A percentile compares a stretch with the other conserved stretches of the same genome.
Conservation (phyloP, 2,329 filamentous ascomycete species). For the Neoarthrinium moseri region DNA sequence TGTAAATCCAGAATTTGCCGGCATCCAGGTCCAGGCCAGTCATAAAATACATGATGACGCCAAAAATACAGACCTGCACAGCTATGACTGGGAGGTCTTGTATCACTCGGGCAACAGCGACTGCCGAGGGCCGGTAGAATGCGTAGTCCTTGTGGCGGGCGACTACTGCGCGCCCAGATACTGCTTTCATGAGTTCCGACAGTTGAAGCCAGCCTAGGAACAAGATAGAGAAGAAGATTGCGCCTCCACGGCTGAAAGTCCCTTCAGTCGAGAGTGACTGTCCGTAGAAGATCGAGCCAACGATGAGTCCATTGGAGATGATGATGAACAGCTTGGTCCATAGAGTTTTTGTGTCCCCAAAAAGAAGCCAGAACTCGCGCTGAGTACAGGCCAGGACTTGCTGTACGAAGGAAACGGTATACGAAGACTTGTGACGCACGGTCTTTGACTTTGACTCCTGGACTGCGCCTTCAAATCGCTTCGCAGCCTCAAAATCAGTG, state of each 20-base stretch:
- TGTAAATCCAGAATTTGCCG: slow-evolving; percentile 66
- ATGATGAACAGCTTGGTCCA: slow-evolving; percentile 81
- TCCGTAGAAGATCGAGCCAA: slow-evolving; percentile 77
- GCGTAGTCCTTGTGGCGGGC: slow-evolving; percentile 46
- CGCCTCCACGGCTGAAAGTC: slow-evolving; percentile 56
- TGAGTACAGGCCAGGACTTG: slow-evolving; percentile 70
- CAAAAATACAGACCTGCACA: slow-evolving; percentile 65
- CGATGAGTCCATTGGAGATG: slow-evolving; percentile 69
- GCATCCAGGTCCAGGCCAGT: slow-evolving; percentile 65
- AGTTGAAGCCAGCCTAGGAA: slow-evolving; percentile 67
- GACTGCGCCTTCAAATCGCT: slow-evolving; percentile 65
- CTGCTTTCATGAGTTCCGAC: slow-evolving; percentile 75
- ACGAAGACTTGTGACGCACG: slow-evolving; percentile 67
- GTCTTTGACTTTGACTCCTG: slow-evolving; percentile 66
- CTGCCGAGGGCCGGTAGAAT: slow-evolving; percentile 54
- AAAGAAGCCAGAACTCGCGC: slow-evolving; percentile 76
- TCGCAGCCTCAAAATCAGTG: slow-evolving; percentile 59
- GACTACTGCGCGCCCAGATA: slow-evolving; percentile 65
- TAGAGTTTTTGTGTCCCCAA: slow-evolving; percentile 71
- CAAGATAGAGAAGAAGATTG: slow-evolving; percentile 51
- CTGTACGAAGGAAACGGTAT: slow-evolving; percentile 71
- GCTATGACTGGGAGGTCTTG: slow-evolving; percentile 63
- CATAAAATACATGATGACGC: slow-evolving; percentile 76
- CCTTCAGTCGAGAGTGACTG: slow-evolving; percentile 56
- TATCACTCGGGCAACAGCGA: slow-evolving; percentile 55